Evolutionary conservation across 345 rosid species (phyloP).

Genomic region (Arabis alpina): DNA sequence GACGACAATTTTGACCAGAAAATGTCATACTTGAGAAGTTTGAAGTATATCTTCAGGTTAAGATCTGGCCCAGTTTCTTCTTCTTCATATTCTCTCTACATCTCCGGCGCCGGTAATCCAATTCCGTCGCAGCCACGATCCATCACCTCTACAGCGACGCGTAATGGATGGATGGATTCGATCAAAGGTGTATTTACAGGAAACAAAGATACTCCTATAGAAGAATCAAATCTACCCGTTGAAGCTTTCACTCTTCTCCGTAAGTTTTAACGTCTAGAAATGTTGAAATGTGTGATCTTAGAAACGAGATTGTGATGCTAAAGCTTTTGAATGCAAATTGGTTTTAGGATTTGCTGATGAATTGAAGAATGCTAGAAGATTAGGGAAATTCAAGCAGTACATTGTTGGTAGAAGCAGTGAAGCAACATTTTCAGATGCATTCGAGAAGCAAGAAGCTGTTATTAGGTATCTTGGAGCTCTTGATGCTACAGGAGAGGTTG

Average conservation of each 20-base stretch:
- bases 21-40: conserved; percentile 34
- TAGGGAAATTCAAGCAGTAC: conserved; percentile 77
- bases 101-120: conserved; percentile 19
- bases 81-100: conserved; percentile 6
- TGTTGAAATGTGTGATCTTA: conserved; percentile 5
- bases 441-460: conserved; percentile 82
- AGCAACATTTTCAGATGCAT: conserved; percentile 77
- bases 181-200: conserved; percentile 88
- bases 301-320: background rate
- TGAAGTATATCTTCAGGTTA: conserved; percentile 23
- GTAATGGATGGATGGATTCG: conserved; percentile 74
- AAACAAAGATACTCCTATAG: conserved; percentile 51
- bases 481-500: conserved; percentile 88
- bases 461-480: conserved; percentile 70
- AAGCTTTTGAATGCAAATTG: background rate
- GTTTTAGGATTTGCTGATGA: conserved; percentile 73
- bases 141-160: conserved; percentile 56
- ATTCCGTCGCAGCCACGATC: conserved; percentile 52
- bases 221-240: conserved; percentile 42
- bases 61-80: conserved; percentile 14
- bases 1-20: background rate
- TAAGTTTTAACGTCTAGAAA: too few relatives aligned
- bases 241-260: conserved; percentile 79
- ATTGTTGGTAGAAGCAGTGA: conserved; percentile 87
- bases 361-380: conserved; percentile 66